phyloP scores from a whole-genome alignment of 2,329 filamentous ascomycete genomes.

The Apiospora saccharicola region DNA sequence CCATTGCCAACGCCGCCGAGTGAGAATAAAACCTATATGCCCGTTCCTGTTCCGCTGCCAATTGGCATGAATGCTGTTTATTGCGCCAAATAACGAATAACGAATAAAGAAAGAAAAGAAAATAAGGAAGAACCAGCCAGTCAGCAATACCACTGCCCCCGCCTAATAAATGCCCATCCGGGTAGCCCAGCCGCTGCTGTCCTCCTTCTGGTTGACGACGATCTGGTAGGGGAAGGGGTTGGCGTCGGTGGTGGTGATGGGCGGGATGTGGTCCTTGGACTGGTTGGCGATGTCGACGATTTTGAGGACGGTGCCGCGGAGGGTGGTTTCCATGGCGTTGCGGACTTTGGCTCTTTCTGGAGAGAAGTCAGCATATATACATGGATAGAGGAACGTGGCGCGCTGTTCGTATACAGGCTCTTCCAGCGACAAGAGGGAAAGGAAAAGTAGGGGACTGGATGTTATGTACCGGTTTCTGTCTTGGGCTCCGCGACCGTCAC shows the following conservation, averaged over 20 bases:
- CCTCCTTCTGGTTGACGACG: slow-evolving; percentile 80
- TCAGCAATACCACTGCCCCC: background rate
- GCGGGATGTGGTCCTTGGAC: slow-evolving; percentile 95
- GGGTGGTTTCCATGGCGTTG: slow-evolving; percentile 87
- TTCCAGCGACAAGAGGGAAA: background rate
- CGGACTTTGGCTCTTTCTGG: slow-evolving; percentile 87
- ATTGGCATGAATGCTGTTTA: too few relatives aligned
- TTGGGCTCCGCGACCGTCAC: slow-evolving; percentile 90
- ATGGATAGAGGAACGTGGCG: too few relatives aligned
- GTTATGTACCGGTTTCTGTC: slow-evolving; percentile 79
- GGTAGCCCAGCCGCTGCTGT: slow-evolving; percentile 73
- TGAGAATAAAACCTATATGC: too few relatives aligned
- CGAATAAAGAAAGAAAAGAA: too few relatives aligned
- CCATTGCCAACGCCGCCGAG: too few relatives aligned
- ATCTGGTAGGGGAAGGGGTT: slow-evolving; percentile 98
- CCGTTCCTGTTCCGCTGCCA: too few relatives aligned
- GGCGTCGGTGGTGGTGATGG: slow-evolving; percentile 88
- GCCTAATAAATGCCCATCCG: slow-evolving; percentile 76
- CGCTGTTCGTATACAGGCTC: too few relatives aligned
- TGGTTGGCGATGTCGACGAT: slow-evolving; percentile 86
- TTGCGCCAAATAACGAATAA: too few relatives aligned
- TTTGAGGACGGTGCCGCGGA: slow-evolving; percentile 87
- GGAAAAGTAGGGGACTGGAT: slow-evolving; percentile 11
- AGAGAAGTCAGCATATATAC: background rate
- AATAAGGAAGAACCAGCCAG: background rate